A percentile compares a stretch with the other conserved stretches of the same genome.
These are phyloP conservation scores for Plasmodium gallinaceum DNA, from an alignment of 169 alveolate species.

Conservation along the genomic window DNA sequence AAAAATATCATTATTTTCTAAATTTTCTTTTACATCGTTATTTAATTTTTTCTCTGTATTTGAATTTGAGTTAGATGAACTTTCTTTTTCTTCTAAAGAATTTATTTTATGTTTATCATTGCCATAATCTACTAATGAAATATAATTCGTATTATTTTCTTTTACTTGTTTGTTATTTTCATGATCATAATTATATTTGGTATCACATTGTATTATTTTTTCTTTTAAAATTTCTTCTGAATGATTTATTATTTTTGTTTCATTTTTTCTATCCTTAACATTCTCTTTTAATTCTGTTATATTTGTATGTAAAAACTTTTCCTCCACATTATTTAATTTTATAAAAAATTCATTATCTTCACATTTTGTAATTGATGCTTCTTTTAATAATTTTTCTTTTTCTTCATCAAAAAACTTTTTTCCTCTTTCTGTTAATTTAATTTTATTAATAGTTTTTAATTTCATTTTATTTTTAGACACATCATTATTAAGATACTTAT, in stretches of 20 bases:
- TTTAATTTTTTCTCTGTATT: no score
- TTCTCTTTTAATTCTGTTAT: slow-evolving; percentile 8
- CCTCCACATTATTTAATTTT: neutral
- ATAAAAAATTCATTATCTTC: neutral
- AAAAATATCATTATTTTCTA: neutral
- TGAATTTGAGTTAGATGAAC: no score
- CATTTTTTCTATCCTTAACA: slow-evolving; percentile 22
- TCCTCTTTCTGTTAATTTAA: slow-evolving; percentile 58
- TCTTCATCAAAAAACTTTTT: slow-evolving; percentile 14
- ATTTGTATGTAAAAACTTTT: neutral
- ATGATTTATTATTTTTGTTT: slow-evolving; percentile 7
- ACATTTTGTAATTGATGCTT: neutral
- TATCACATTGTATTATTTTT: slow-evolving; percentile 24
- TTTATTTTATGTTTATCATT: neutral
- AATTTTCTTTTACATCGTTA: neutral
- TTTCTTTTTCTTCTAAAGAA: no score
- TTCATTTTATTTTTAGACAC: slow-evolving; percentile 28
- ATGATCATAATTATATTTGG: neutral
- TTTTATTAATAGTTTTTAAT: slow-evolving; percentile 28
- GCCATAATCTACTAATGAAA: neutral
- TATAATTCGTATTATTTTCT: neutral
- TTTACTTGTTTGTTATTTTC: neutral
- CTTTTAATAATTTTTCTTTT: slow-evolving; percentile 6
- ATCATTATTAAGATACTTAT: neutral
- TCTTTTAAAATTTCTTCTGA: slow-evolving; percentile 1